Evolutionary conservation across 2,329 filamentous ascomycete species (phyloP).

Genomic region (Colletotrichum sp.): DNA sequence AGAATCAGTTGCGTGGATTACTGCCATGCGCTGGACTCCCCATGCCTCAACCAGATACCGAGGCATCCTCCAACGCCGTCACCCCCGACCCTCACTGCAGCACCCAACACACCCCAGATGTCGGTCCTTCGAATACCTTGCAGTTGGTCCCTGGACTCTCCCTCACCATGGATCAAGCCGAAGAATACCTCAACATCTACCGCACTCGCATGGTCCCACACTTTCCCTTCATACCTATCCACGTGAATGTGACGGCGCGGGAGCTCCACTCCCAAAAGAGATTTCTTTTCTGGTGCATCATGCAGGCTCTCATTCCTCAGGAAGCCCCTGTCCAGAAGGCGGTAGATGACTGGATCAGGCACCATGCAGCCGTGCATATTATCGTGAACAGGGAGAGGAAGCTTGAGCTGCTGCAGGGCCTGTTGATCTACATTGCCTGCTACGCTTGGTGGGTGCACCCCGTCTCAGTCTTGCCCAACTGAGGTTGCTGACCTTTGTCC

Average conservation of each 20-base stretch:
- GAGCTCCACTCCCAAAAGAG: constrained; percentile 35
- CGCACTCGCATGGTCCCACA: constrained; percentile 33
- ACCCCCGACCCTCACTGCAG: neutral
- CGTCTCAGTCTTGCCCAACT: neutral
- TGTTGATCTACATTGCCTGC: constrained; percentile 43
- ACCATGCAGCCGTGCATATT: constrained; percentile 40
- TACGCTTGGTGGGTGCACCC: constrained; percentile 37
- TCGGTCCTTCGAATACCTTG: neutral
- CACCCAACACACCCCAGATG: neutral
- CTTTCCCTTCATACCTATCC: constrained; percentile 44
- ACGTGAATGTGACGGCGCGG: constrained; percentile 25
- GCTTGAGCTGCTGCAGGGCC: constrained; percentile 41
- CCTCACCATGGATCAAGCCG: constrained; percentile 36
- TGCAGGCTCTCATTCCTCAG: constrained; percentile 38
- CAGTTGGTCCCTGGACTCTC: constrained; percentile 38
- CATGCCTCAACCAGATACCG: neutral
- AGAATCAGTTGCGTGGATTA: neutral
- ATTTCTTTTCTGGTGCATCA: constrained; percentile 42
- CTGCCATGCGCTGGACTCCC: neutral
- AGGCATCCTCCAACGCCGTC: neutral
- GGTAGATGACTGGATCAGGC: constrained; percentile 39
- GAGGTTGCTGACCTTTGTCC: neutral
- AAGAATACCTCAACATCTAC: constrained; percentile 36
- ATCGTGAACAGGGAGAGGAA: constrained; percentile 39
- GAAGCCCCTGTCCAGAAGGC: constrained; percentile 33